These are phyloP conservation scores for Lyophyllum shimeji DNA, from an alignment of 768 basidiomycete genomes.

Conservation along the genomic window DNA sequence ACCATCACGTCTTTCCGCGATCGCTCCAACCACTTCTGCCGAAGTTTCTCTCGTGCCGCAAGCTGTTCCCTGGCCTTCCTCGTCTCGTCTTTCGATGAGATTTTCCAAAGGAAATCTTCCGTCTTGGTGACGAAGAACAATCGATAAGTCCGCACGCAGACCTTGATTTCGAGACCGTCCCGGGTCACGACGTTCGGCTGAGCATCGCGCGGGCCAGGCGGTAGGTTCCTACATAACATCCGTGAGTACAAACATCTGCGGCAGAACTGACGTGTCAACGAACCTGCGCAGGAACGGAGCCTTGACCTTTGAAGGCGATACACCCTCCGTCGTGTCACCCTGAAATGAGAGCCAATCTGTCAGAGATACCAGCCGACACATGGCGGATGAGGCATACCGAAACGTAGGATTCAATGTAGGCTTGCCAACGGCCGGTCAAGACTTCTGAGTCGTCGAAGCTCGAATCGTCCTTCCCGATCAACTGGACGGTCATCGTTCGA, in stretches of 20 bases:
- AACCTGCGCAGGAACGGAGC: slow-evolving; percentile 71
- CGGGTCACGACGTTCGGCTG: slow-evolving; percentile 47
- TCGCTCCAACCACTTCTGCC: slow-evolving; percentile 38
- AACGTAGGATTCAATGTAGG: slow-evolving; percentile 76
- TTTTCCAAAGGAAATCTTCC: slow-evolving; percentile 62
- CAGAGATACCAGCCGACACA: neutral
- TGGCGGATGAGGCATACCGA: slow-evolving; percentile 45
- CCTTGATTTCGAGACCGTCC: slow-evolving; percentile 76
- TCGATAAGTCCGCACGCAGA: slow-evolving; percentile 81
- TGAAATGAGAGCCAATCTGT: slow-evolving; percentile 22
- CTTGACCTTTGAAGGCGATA: slow-evolving; percentile 43
- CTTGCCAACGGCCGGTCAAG: slow-evolving; percentile 74
- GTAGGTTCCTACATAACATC: slow-evolving; percentile 37
- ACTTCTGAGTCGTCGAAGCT: slow-evolving; percentile 76
- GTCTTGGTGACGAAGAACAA: slow-evolving; percentile 75
- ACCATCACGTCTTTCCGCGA: slow-evolving; percentile 14
- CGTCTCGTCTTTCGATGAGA: slow-evolving; percentile 39
- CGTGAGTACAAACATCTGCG: neutral
- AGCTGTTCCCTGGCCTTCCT: slow-evolving; percentile 30
- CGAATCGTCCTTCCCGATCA: slow-evolving; percentile 79
- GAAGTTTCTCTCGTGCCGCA: slow-evolving; percentile 28
- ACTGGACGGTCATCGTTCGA: slow-evolving; percentile 68
- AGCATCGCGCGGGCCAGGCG: slow-evolving; percentile 30
- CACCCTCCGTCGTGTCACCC: slow-evolving; percentile 58
- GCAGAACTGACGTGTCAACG: slow-evolving; percentile 16